These are phyloP conservation scores for Helianthus tuberosus DNA, from an alignment of 129 eudicot species.

Conservation along the genomic window DNA sequence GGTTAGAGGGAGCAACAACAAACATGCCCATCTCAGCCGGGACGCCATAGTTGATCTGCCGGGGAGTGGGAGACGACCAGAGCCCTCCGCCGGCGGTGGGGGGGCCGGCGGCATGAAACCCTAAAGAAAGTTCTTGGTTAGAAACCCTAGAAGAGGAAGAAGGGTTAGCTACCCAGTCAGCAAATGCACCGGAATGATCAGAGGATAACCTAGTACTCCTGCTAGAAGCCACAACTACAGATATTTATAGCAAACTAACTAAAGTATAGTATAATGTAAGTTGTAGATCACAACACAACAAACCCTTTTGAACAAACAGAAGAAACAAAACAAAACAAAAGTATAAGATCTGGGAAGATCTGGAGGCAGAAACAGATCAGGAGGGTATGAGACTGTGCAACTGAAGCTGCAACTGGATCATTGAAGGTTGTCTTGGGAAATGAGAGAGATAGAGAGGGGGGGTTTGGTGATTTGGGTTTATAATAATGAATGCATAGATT, in stretches of 20 bases:
- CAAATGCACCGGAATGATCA: slow-evolving; percentile 77
- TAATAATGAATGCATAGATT: slow-evolving; percentile 10
- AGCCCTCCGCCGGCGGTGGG: slow-evolving; percentile 34
- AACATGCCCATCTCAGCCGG: slow-evolving; percentile 78
- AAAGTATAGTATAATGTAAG: background rate
- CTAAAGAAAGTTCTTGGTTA: slow-evolving; percentile 64
- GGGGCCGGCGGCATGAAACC: slow-evolving; percentile 69
- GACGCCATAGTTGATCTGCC: slow-evolving; percentile 53
- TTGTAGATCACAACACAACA: no score
- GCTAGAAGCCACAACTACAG: slow-evolving; percentile 78
- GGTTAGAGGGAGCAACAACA: slow-evolving; percentile 57
- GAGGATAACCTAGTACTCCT: slow-evolving; percentile 52
- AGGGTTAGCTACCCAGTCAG: slow-evolving; percentile 79
- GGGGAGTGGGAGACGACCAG: slow-evolving; percentile 50
- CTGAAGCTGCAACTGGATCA: background rate
- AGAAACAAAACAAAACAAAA: background rate
- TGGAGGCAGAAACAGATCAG: background rate
- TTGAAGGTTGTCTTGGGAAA: slow-evolving; percentile 17
- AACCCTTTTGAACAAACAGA: no score
- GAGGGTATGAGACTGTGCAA: slow-evolving; percentile 17
- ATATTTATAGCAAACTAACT: slow-evolving; percentile 1
- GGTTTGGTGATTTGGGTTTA: slow-evolving; percentile 30
- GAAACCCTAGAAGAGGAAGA: slow-evolving; percentile 42
- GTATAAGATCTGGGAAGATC: background rate
- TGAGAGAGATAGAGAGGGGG: background rate